A percentile compares a stretch with the other conserved stretches of the same genome.
Evolutionary conservation across 495 filamentous ascomycete species (phyloP).

Genomic region (Filosporella fistucella): DNA sequence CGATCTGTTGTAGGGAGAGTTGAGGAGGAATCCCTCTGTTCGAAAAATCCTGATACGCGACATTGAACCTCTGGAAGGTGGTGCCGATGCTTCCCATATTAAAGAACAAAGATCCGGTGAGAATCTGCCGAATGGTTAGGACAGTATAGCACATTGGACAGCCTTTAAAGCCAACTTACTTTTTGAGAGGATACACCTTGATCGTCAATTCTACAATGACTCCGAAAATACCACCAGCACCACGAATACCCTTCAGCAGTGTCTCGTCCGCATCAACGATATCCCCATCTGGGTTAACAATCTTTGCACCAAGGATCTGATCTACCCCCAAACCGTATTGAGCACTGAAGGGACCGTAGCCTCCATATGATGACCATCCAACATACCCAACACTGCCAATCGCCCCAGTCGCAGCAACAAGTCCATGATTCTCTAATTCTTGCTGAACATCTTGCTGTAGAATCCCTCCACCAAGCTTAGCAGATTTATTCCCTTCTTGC

Average conservation of each 20-base stretch:
- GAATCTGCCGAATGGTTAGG: too few relatives aligned
- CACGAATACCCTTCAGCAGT: constrained; percentile 32
- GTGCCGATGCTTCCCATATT: too few relatives aligned
- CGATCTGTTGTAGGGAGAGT: constrained; percentile 26
- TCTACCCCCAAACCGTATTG: constrained; percentile 34
- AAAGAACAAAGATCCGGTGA: too few relatives aligned
- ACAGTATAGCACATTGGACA: too few relatives aligned
- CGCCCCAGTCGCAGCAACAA: background rate
- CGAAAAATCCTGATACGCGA: too few relatives aligned
- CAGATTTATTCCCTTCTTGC: constrained; percentile 21
- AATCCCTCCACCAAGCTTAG: constrained; percentile 34
- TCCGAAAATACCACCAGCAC: constrained; percentile 35
- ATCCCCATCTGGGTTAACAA: constrained; percentile 31
- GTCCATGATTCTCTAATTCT: background rate
- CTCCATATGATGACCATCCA: constrained; percentile 35
- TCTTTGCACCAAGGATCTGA: constrained; percentile 33
- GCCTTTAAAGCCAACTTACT: too few relatives aligned
- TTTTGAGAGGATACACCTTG: constrained; percentile 19
- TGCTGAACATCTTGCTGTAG: too few relatives aligned
- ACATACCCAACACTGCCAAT: constrained; percentile 30
- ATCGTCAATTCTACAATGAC: constrained; percentile 34
- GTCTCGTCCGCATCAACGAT: constrained; percentile 30
- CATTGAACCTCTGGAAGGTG: too few relatives aligned
- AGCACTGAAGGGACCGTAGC: constrained; percentile 32
- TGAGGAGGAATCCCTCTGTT: constrained; percentile 24